A percentile compares a stretch with the other conserved stretches of the same genome.
Conservation (phyloP, 2,329 filamentous ascomycete genomes). For the Aspergillus transmontanensis region DNA sequence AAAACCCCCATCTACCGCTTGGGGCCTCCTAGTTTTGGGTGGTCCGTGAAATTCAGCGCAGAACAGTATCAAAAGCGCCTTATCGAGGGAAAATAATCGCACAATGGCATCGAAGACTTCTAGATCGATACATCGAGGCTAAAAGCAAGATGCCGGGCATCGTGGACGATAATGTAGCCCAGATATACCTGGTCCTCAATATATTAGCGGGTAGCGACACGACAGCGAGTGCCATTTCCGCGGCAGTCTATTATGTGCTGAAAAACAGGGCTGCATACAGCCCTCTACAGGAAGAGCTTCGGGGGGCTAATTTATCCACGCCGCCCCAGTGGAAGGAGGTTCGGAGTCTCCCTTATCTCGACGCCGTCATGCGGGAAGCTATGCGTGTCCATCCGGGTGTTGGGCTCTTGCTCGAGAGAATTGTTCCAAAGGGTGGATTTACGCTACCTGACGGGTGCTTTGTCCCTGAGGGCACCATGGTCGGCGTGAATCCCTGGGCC, state of each 20-base stretch:
- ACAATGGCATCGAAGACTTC: constrained; percentile 3
- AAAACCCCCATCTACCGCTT: constrained; percentile 24
- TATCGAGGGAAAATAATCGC: background rate
- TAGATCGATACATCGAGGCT: constrained; percentile 35
- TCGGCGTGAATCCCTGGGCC: constrained; percentile 37
- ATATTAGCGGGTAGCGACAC: constrained; percentile 40
- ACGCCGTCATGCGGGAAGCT: constrained; percentile 32
- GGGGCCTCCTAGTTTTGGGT: constrained; percentile 19
- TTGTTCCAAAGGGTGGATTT: constrained; percentile 26
- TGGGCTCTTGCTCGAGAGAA: constrained; percentile 26
- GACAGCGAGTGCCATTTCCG: constrained; percentile 34
- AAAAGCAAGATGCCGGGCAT: constrained; percentile 24
- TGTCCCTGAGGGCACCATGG: constrained; percentile 30
- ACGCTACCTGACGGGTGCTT: constrained; percentile 24
- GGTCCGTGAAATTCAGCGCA: background rate
- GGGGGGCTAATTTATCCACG: constrained; percentile 41
- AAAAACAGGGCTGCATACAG: constrained; percentile 33
- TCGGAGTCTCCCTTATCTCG: constrained; percentile 30
- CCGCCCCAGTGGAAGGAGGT: constrained; percentile 30
- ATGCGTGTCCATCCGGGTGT: constrained; percentile 29
- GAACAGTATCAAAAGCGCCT: background rate
- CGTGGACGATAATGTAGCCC: constrained; percentile 30
- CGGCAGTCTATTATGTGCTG: constrained; percentile 35
- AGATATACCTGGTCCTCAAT: constrained; percentile 32
- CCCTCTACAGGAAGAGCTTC: constrained; percentile 48